Base-by-base conservation (phyloP, 75 land plant species). In the Sequoiadendron giganteum region DNA sequence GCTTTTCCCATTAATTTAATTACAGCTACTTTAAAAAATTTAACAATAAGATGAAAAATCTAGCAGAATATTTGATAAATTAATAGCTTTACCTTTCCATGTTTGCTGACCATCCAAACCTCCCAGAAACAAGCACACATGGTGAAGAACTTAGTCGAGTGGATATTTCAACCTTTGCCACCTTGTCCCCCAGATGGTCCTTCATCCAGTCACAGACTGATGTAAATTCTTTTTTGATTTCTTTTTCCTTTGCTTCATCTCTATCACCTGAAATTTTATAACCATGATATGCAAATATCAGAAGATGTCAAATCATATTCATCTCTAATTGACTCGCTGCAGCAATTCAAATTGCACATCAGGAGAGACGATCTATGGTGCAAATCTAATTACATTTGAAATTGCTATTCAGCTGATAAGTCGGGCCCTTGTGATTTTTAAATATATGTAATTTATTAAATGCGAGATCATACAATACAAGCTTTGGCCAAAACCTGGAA, bases 61-160 rank as follows among this genome's bases (percentile, higher is more conserved):
- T 65, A 6, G 16, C 4, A 47, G n/a, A n/a, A 45, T 47, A 45
- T 21, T 34, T 82, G 52, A 45, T n/a, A 11, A 43, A 47, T 10
- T 47, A 25, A 11, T 42, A 83, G 28, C 39, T 72, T 13, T 80
- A 97, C 99, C 99, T 96, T 90, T 98, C 99, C 99, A 98, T 98
- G 91, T 98, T 98, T 49, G 99, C 99, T 84, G 99, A 98, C 99
- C 99, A 98, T 61, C 99, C 99, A 93, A 94, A 94, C 90, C 96
- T 98, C 72, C 96, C 99, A 83, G 99, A 93, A 11, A 93, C 99
- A 86, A 98, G 95, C 79, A 97, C 99, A 91, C 99, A 97, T 14
- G 99, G 99, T 15, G 99, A 97, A 52, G 99, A 85, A 84, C 96
- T 96, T 34, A 97, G 86, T 28, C 99, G 96, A 79, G 91, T 96